Conservation (phyloP, 805 yeast species). For the Pichia ethanolica region DNA sequence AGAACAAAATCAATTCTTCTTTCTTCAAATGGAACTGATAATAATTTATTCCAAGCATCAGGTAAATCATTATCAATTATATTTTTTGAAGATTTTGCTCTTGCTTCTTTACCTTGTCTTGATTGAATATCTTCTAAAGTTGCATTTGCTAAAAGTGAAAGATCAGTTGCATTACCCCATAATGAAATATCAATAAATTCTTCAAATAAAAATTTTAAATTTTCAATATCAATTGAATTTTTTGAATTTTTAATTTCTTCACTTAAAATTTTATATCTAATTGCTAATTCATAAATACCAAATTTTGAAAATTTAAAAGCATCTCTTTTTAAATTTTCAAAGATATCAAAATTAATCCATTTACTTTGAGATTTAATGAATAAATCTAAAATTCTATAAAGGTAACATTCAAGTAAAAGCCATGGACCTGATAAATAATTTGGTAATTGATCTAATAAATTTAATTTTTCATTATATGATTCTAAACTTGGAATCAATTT, state of each 20-base stretch:
- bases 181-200: slow-evolving; percentile 84
- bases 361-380: slow-evolving; percentile 32
- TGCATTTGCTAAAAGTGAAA: slow-evolving; percentile 84
- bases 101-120: slow-evolving; percentile 82
- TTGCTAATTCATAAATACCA: slow-evolving; percentile 79
- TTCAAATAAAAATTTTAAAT: slow-evolving; percentile 52
- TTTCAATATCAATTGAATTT: slow-evolving; percentile 29
- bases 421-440: slow-evolving; percentile 88
- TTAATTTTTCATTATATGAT: slow-evolving; percentile 53
- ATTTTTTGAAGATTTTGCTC: slow-evolving; percentile 74
- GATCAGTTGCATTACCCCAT: slow-evolving; percentile 98
- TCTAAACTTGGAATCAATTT: slow-evolving; percentile 36
- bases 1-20: slow-evolving; percentile 73
- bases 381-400: slow-evolving; percentile 60
- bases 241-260: slow-evolving; percentile 7
- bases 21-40: slow-evolving; percentile 20
- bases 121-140: slow-evolving; percentile 83
- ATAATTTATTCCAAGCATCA: slow-evolving; percentile 51
- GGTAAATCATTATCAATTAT: slow-evolving; percentile 71
- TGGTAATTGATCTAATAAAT: slow-evolving; percentile 22
- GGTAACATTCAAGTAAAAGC: slow-evolving; percentile 78
- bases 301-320: slow-evolving; percentile 67
- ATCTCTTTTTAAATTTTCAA: slow-evolving; percentile 57
- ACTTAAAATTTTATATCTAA: slow-evolving; percentile 43
- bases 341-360: slow-evolving; percentile 65